phyloP scores from a whole-genome alignment of 176 grass and related monocot genomes.

The Microstegium vimineum region DNA sequence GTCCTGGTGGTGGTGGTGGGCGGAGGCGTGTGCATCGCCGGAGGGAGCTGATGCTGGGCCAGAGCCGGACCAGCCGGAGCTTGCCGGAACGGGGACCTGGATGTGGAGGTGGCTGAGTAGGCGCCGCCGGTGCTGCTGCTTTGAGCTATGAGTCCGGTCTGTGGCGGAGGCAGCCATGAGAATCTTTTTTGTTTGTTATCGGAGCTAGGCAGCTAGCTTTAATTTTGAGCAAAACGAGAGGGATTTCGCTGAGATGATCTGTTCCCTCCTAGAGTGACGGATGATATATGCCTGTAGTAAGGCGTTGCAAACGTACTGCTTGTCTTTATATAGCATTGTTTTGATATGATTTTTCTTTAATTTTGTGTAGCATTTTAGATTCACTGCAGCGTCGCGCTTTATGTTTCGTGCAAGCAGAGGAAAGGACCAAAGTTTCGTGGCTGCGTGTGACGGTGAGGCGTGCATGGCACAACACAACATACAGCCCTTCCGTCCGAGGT shows the following conservation, averaged over 20 bases:
- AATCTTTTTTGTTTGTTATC: too few relatives aligned
- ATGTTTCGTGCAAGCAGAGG: neutral
- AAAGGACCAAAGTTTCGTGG: neutral
- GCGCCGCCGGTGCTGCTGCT: constrained; percentile 6
- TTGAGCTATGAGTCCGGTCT: neutral
- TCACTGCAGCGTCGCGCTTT: neutral
- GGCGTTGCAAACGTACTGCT: neutral
- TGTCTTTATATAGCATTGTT: neutral
- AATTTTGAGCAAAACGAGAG: neutral
- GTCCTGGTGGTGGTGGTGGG: neutral
- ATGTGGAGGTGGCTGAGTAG: constrained; percentile 17
- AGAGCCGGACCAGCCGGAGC: neutral
- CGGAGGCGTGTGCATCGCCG: neutral
- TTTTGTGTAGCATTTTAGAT: neutral
- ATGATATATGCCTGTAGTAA: neutral
- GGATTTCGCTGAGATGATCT: neutral
- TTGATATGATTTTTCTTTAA: neutral
- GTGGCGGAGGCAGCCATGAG: neutral
- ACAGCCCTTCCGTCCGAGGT: constrained; percentile 11
- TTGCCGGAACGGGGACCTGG: constrained; percentile 5
- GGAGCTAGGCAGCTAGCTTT: too few relatives aligned
- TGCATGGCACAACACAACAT: neutral
- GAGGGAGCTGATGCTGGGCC: neutral
- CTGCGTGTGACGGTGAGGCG: neutral
- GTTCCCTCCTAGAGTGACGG: neutral